Conservation (phyloP, 2,329 filamentous ascomycete species). For the Coleophoma eucalyptorum region DNA sequence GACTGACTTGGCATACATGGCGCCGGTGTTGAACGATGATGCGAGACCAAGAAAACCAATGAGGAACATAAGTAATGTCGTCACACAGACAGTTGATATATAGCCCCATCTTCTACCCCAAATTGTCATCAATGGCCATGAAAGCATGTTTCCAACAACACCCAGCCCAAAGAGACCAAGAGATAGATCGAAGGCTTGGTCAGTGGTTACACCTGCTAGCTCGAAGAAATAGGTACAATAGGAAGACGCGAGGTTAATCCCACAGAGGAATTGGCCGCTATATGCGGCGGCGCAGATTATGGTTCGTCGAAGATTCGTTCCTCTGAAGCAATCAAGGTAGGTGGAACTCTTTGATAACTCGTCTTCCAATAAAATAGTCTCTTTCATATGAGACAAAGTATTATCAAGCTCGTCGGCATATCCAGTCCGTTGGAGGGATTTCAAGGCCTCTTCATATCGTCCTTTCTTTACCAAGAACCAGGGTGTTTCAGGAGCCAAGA, state of each 20-base stretch:
- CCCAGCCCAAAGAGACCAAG: conserved; percentile 13
- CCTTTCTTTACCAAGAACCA: conserved; percentile 38
- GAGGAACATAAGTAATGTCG: conserved; percentile 20
- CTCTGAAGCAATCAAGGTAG: conserved; percentile 5
- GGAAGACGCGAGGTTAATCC: conserved; percentile 11
- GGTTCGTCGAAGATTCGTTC: conserved; percentile 4
- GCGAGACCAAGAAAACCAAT: conserved; percentile 20
- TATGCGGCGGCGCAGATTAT: conserved; percentile 8
- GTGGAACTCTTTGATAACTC: background rate
- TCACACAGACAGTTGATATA: background rate
- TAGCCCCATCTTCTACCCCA: conserved; percentile 18
- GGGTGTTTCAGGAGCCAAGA: conserved; percentile 3
- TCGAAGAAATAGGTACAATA: conserved; percentile 24
- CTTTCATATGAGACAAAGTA: background rate
- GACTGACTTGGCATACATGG: conserved; percentile 17
- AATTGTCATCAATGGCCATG: background rate
- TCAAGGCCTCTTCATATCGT: conserved; percentile 32
- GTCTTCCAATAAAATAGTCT: background rate
- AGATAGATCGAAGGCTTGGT: conserved; percentile 23
- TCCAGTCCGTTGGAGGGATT: background rate
- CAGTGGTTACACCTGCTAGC: conserved; percentile 24
- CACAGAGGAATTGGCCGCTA: conserved; percentile 13
- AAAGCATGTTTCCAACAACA: background rate
- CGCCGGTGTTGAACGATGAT: conserved; percentile 18
- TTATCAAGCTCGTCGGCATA: background rate